Evolutionary conservation across 148 eudicot species (phyloP).

Genomic region (Nepenthes mirabilis): DNA sequence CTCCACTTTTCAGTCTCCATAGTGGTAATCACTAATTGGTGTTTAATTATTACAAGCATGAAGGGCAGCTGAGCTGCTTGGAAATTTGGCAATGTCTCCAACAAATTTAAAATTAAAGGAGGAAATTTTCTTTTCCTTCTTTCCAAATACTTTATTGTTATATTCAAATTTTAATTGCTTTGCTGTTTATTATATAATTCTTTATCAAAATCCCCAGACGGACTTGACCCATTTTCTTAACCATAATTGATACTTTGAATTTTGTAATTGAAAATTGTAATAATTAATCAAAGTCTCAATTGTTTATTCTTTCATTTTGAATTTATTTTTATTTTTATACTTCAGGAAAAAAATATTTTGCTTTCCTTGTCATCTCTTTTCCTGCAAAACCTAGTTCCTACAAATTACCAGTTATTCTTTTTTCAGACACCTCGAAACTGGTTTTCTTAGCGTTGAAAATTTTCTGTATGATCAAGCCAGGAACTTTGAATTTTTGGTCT

Average conservation of each 20-base stretch:
- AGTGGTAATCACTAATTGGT: too few species aligned
- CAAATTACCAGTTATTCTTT: slow-evolving; percentile 22
- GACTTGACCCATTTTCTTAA: slow-evolving; percentile 92
- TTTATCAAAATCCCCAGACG: slow-evolving; percentile 85
- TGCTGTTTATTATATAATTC: slow-evolving; percentile 27
- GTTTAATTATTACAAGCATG: too few species aligned
- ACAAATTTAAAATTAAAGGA: slow-evolving; percentile 17
- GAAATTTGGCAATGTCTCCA: slow-evolving; percentile 34
- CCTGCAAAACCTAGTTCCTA: slow-evolving; percentile 25
- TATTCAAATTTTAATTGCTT: slow-evolving; percentile 21
- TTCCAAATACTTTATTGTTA: slow-evolving; percentile 11
- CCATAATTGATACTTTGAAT: slow-evolving; percentile 72
- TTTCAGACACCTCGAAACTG: slow-evolving; percentile 23
- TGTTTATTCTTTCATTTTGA: slow-evolving; percentile 33
- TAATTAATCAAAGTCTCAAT: slow-evolving; percentile 32
- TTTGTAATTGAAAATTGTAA: slow-evolving; percentile 38
- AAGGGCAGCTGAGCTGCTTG: slow-evolving; percentile 5
- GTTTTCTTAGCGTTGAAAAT: slow-evolving; percentile 11
- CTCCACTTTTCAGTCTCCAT: too few species aligned
- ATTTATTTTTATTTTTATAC: slow-evolving; percentile 17
- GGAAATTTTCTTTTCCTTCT: slow-evolving; percentile 12
- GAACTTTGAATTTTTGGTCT: slow-evolving; percentile 4
- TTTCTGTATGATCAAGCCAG: slow-evolving; percentile 14
- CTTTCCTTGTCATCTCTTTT: slow-evolving; percentile 30
- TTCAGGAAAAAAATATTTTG: slow-evolving; percentile 6